Base-by-base conservation (phyloP, 1,139 yeast genomes). In the Magnusiomyces fungicola region DNA sequence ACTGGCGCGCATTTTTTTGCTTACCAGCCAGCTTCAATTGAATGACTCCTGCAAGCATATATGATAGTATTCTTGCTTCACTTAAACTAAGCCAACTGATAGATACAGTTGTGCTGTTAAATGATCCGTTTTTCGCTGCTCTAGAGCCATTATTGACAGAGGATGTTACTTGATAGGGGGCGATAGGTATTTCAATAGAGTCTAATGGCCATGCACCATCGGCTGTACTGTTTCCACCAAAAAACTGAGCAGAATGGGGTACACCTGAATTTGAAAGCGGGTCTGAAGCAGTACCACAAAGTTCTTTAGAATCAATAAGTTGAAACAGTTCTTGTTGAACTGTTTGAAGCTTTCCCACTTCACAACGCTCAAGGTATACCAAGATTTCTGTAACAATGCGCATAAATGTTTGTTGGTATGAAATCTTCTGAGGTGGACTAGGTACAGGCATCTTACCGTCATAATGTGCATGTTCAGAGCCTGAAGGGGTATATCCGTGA, bases 301-400 rank as follows among this genome's bases (percentile, higher is more conserved):
- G 24, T 7, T 36, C 39, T 5, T 22, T 22, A 9, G 39, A 36
- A 24, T 36, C 39, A 10, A 42, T n/a, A 3, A 42, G n/a, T 7
- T 19, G 9, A 30, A 42, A 42, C 2, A 42, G 45, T 27, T 42
- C 45, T 2, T 22, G n/a, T 22, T 42, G 45, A 10, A 27, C 30
- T 2, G 19, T 21, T 12, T 22, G 18, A 7, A 42, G 19, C 25
- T 18, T 23, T 16, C 21, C 23, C 23, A 18, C 16, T 10, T 42
- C 27, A 7, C 45, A 22, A 2, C 14, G 29, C 21, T 42, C 45
- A 18, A 42, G 16, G 5, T 16, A 14, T 12, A 42, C 18, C 14
- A 42, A 42, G 5, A 46, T 43, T 37, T 51, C 51, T 22, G 46
- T 37, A 12, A 47, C 32, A 1, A 48, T 37, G 18, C 53, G 43